Evolutionary conservation across 2,329 filamentous ascomycete genomes (phyloP), one percentile per base, ranked within the genome.

Genomic region (Cercospora sp.): DNA sequence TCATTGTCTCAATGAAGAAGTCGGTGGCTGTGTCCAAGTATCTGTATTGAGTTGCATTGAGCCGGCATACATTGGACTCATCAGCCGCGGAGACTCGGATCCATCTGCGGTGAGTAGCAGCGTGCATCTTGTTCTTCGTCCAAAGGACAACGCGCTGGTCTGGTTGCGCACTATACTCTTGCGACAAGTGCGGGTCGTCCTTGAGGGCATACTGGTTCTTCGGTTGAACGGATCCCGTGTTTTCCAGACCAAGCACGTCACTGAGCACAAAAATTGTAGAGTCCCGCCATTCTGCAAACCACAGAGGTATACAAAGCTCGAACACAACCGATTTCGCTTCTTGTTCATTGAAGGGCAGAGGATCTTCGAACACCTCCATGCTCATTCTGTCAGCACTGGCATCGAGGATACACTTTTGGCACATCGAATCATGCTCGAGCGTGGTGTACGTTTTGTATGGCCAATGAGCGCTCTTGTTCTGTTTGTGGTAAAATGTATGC

Each of bases 241-340:
- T 55, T 7, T 28, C 31, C 12, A 53, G 42, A 13, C 31, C 20
- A 6, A 75, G 62, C 1, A 75, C 71, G 6, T 72, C 55, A 7
- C 60, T 59, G 6, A 67, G 33, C 51, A 75, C 4, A 53, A 58
- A 70, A 12, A 58, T 10, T 1, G 60, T 51, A 5, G 80, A 77
- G 65, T 87, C 81, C 9, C 87, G 80, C 73, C 88, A 90, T 0
- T 76, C 74, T 2, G 77, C 76, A 23, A 87, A 82, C 3, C 77
- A 77, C 3, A 71, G 33, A 0, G 87, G 87, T 20, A 80, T 78
- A 0, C 63, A 66, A 0, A 89, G 75, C 69, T 89, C 87, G 61
- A 89, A 87, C 0, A 88, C 68, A 0, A 85, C 76, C 0, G 79
- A 79, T 33, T 83, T 82, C 16, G 77, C 78, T 12, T 80, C 72